phyloP scores from a whole-genome alignment of 257 asterid genomes.

The Primulina huaijiensis region DNA sequence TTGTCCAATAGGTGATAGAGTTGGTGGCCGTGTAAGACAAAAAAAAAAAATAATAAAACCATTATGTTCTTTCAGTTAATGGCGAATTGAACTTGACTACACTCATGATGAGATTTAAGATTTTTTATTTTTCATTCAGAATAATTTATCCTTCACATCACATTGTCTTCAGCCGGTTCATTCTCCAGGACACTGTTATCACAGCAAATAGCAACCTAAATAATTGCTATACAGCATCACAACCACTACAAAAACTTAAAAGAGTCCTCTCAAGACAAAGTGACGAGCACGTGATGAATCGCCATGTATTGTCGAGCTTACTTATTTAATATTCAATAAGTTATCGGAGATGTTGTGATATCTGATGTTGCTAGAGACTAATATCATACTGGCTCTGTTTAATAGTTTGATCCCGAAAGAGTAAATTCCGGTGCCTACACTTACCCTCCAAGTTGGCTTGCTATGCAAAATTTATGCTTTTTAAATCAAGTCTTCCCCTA shows the following conservation, averaged over 20 bases:
- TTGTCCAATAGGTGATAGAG: slow-evolving; percentile 47
- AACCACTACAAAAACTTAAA: background rate
- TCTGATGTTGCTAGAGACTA: background rate
- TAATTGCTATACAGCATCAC: background rate
- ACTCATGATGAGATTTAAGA: background rate
- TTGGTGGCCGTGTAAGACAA: slow-evolving; percentile 45
- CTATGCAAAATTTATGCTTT: background rate
- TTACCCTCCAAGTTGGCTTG: background rate
- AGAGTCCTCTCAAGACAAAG: background rate
- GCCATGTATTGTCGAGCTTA: background rate
- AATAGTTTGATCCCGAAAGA: background rate
- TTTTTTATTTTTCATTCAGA: background rate
- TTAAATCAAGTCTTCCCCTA: background rate
- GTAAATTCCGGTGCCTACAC: background rate
- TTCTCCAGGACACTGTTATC: slow-evolving; percentile 4
- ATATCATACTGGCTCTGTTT: background rate
- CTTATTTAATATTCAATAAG: background rate
- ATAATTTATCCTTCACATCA: background rate
- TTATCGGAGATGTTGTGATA: too few relatives aligned
- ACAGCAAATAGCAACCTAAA: too few relatives aligned
- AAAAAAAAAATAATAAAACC: slow-evolving; percentile 3
- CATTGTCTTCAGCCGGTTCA: background rate
- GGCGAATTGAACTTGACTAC: background rate
- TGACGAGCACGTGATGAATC: background rate
- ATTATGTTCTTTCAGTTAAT: slow-evolving; percentile 17